Evolutionary conservation across 2,329 filamentous ascomycete species (phyloP), one percentile per base, ranked within the genome.

Genomic region (Lasiodiplodia citricola): DNA sequence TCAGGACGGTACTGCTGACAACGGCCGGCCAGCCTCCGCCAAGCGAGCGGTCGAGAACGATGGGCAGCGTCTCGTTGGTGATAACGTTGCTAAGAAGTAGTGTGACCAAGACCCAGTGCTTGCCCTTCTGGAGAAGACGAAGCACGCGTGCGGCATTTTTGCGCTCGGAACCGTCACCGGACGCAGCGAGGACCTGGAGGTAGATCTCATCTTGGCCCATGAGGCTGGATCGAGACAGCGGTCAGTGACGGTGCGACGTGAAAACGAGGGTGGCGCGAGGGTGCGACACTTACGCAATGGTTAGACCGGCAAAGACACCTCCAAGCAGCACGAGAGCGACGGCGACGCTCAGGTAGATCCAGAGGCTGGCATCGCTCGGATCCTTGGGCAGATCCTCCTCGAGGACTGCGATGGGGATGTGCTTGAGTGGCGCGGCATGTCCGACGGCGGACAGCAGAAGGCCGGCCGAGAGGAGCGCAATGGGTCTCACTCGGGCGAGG

Each of bases 61-160:
- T 97, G 35, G 96, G 96, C 16, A 97, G 85, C 2, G 95, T 96
- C 82, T 98, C 96, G 80, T 99, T 98, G 72, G 96, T 97, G 75
- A 99, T 96, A 77, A 99, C 96, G 79, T 99, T 99, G 79, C 94
- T 94, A 68, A 99, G 85, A 8, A 99, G 87, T 31, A 99, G 83
- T 2, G 96, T 98, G 66, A 99, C 96, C 68, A 99, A 85, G 23
- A 99, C 95, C 96, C 96, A 99, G 81, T 99, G 96, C 80, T 99
- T 99, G 75, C 96, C 96, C 74, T 88, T 91, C 72, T 93, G 89
- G 68, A 99, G 83, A 35, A 99, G 84, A 54, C 89, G 86, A 73
- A 96, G 86, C 13, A 99, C 96, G 72, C 89, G 91, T 68, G 87
- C 88, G 0, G 96, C 96, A 77, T 97, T 93, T 77, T 90, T 93